Evolutionary conservation across 1,284 basidiomycete genomes (phyloP).

Genomic region (Earliella scabrosa): DNA sequence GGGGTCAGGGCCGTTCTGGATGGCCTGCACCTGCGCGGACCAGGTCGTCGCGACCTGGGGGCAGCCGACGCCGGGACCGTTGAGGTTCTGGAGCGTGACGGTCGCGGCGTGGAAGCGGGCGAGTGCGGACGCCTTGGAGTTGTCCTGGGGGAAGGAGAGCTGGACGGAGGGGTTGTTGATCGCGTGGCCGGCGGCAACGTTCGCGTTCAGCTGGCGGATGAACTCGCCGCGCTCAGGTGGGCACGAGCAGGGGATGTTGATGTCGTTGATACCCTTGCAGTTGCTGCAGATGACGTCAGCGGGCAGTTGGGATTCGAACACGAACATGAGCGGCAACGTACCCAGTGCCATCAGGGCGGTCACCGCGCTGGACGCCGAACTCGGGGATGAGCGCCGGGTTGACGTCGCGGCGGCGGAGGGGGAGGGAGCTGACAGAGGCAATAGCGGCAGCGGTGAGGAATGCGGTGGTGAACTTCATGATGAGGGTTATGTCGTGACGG

Average conservation of each 20-base stretch:
- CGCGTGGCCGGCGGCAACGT: constrained; percentile 61
- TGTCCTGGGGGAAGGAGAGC: constrained; percentile 63
- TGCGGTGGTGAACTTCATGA: constrained; percentile 32
- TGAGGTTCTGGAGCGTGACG: constrained; percentile 42
- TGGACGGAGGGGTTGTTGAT: constrained; percentile 61
- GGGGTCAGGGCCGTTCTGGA: constrained; percentile 22
- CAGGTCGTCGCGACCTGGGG: constrained; percentile 42
- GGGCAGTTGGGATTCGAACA: background rate
- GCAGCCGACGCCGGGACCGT: constrained; percentile 43
- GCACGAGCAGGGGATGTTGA: constrained; percentile 47
- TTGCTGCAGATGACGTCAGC: constrained; percentile 21
- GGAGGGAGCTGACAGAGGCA: constrained; percentile 44
- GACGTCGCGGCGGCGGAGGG: constrained; percentile 40
- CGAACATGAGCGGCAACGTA: constrained; percentile 15
- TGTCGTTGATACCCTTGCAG: constrained; percentile 30
- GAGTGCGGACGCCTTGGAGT: constrained; percentile 53
- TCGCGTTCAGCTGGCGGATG: constrained; percentile 54
- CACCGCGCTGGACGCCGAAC: constrained; percentile 52
- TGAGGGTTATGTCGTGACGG: background rate
- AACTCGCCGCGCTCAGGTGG: constrained; percentile 42
- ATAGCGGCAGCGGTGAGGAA: constrained; percentile 37
- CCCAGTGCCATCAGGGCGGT: constrained; percentile 56
- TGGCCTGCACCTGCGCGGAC: constrained; percentile 33
- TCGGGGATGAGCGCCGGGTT: constrained; percentile 54
- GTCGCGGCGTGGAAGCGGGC: constrained; percentile 52